Evolutionary conservation across 371 early-diverging fungal genomes (phyloP).

Genomic region (Apophysomyces trapeziformis): DNA sequence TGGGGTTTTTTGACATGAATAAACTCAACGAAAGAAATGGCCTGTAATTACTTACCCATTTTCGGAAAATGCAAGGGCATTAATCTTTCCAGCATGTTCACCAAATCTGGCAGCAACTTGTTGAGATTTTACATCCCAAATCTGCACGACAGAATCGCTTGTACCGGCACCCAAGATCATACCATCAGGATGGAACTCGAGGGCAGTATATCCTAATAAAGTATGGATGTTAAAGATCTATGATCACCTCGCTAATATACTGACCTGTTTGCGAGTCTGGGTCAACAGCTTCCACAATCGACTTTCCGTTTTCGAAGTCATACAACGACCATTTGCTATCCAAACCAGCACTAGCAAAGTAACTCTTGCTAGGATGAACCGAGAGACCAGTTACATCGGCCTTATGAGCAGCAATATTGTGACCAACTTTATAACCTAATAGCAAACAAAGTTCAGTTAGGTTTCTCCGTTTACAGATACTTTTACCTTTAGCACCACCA

Average conservation of each 20-base stretch:
- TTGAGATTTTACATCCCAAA: slow-evolving; percentile 87
- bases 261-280: slow-evolving; percentile 36
- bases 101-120: slow-evolving; percentile 74
- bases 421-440: slow-evolving; percentile 57
- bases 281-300: slow-evolving; percentile 56
- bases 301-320: slow-evolving; percentile 70
- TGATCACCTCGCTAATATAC: background rate
- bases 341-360: slow-evolving; percentile 74
- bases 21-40: background rate
- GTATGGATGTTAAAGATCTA: background rate
- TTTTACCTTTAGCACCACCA: slow-evolving; percentile 30
- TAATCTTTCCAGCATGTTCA: slow-evolving; percentile 72
- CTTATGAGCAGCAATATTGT: slow-evolving; percentile 67
- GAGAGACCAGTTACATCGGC: slow-evolving; percentile 75
- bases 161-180: slow-evolving; percentile 86
- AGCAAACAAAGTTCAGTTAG: background rate
- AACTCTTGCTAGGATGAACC: slow-evolving; percentile 80
- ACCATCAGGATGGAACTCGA: slow-evolving; percentile 93
- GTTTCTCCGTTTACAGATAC: background rate
- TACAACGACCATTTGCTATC: slow-evolving; percentile 86
- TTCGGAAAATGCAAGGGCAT: slow-evolving; percentile 83
- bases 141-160: slow-evolving; percentile 69
- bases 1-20: slow-evolving; percentile 11
- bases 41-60: slow-evolving; percentile 61
- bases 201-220: slow-evolving; percentile 57